Evolutionary conservation across 495 filamentous ascomycete species (phyloP), one percentile per base, ranked within the genome.

Genomic region (Podospora tetraspora): DNA sequence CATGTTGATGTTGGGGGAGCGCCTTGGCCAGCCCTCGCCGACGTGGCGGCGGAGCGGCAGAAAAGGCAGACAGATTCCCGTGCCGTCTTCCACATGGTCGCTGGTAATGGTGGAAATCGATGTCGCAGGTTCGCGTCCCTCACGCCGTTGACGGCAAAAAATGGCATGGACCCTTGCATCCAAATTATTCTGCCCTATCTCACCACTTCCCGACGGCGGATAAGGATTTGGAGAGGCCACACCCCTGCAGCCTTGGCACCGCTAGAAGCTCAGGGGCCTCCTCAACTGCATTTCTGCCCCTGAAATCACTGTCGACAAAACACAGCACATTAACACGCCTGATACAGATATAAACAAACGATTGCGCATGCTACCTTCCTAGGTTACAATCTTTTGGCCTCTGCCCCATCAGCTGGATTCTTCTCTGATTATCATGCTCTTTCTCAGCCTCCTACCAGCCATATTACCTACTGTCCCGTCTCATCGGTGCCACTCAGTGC

Each of bases 1-100:
- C 79, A 81, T 79, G 78, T 68, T 61, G 69, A 81, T 79, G 78
- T 68, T 61, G 69, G 77, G 16, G 25, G 34, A 8, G 67, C 22
- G 22, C 66, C 69, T 9, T 70, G 21, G 57, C 69, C 25, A 12
- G 72, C 29, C n/a, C 22, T 67, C 27, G 63, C 29, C 19, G 69
- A 59, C 12, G 52, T 52, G 10, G 66, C 62, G 22, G 69, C 66
- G 63, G 74, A 76, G 59, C 76, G 73, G 68, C 78, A 80, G 12
- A 78, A 29, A 32, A 76, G 32, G 68, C 78, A 80, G 22, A 79
- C 74, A 16, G 77, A 77, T 29, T 75, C 74, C 43, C 73, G 66
- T 1, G 75, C 70, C 61, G 72, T 72, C 68, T 70, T 75, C 76
- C 71, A 78, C 76, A 78, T 78, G 24, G 25, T 76, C 22, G 64